Conservation (phyloP, 2,329 filamentous ascomycete species). For the Aspergillus pseudotamarii region DNA sequence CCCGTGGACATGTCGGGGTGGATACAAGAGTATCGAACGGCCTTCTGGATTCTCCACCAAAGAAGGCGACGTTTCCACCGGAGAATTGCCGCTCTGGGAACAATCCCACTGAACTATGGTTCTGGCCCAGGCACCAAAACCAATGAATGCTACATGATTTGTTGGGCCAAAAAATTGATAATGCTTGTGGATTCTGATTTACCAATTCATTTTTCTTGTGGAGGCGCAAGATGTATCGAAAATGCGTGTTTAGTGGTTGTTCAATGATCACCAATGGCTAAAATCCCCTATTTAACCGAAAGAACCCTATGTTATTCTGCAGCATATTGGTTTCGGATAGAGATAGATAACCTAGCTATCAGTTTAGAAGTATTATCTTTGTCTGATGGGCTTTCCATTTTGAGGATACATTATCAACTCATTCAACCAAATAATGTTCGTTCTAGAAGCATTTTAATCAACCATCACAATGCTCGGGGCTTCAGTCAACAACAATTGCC, state of each 20-base stretch:
- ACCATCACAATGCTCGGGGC: not conserved
- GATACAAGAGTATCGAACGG: not conserved
- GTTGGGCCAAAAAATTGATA: not conserved
- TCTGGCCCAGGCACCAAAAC: not conserved
- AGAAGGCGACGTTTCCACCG: constrained; percentile 23
- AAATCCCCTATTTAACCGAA: constrained; percentile 4
- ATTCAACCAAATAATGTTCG: not conserved
- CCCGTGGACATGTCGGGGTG: not conserved
- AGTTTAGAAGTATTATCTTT: not conserved
- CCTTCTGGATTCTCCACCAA: constrained; percentile 25
- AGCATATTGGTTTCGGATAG: not conserved
- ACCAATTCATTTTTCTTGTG: not conserved
- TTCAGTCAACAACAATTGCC: not conserved
- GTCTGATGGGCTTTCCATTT: not conserved
- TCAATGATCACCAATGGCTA: not conserved
- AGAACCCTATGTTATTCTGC: not conserved
- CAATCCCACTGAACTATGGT: not conserved
- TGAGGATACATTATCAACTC: not conserved
- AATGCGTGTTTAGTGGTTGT: not conserved
- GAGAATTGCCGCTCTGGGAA: constrained; percentile 29
- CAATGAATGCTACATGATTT: constrained; percentile 1
- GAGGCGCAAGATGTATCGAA: not conserved
- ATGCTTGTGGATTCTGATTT: not conserved
- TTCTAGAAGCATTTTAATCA: not conserved
- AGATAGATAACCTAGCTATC: not conserved